A percentile compares a stretch with the other conserved stretches of the same genome.
phyloP scores from a whole-genome alignment of 805 yeast genomes.

The Lachancea nothofagi region DNA sequence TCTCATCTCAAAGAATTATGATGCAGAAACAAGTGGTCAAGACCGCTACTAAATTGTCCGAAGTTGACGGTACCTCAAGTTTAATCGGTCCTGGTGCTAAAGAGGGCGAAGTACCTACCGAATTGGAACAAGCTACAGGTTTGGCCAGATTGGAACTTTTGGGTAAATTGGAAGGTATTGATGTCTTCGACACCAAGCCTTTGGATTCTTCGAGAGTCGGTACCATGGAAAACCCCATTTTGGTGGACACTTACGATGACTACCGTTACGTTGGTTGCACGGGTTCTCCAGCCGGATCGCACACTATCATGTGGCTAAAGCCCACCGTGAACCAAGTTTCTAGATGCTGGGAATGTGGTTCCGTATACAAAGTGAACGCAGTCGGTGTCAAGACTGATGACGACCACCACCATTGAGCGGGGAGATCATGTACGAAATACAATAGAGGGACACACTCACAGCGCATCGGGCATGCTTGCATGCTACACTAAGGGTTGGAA shows the following conservation, averaged over 20 bases:
- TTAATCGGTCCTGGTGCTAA: slow-evolving; percentile 89
- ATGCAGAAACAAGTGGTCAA: slow-evolving; percentile 41
- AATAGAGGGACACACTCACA: not conserved
- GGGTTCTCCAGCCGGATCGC: slow-evolving; percentile 92
- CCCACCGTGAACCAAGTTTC: slow-evolving; percentile 76
- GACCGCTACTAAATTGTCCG: slow-evolving; percentile 64
- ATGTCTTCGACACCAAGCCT: slow-evolving; percentile 84
- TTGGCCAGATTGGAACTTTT: slow-evolving; percentile 91
- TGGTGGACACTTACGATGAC: slow-evolving; percentile 86
- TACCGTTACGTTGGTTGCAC: slow-evolving; percentile 96
- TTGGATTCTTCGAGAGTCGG: slow-evolving; percentile 85
- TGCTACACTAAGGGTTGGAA: slow-evolving; percentile 3
- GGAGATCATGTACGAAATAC: not conserved
- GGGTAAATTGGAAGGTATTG: slow-evolving; percentile 94
- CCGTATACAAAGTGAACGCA: slow-evolving; percentile 82
- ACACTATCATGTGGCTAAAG: slow-evolving; percentile 86
- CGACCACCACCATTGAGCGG: slow-evolving; percentile 23
- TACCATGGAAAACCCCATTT: slow-evolving; percentile 81
- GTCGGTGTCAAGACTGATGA: slow-evolving; percentile 73
- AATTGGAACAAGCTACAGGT: slow-evolving; percentile 96
- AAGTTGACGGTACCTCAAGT: slow-evolving; percentile 71
- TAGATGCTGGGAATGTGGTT: slow-evolving; percentile 99
- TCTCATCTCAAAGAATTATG: slow-evolving; percentile 30
- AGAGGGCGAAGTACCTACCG: slow-evolving; percentile 83
- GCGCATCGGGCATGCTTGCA: slow-evolving; percentile 2